These are phyloP conservation scores for Colletotrichum cordylinicola DNA, from an alignment of 2,329 filamentous ascomycete species.

Conservation along the genomic window DNA sequence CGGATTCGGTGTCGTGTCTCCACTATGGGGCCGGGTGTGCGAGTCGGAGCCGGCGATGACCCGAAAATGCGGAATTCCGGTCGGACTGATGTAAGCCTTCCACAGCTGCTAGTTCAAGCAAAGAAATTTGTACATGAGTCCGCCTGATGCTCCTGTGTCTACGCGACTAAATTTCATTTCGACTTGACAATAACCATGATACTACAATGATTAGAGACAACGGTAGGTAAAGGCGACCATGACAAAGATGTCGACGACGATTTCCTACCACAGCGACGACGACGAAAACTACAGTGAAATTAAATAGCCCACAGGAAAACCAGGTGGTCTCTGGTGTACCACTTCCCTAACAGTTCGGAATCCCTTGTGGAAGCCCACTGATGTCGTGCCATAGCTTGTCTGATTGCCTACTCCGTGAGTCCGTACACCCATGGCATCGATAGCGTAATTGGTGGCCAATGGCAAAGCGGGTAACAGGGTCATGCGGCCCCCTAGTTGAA, in stretches of 20 bases:
- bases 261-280: background rate
- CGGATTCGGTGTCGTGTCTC: background rate
- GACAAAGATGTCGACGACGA: background rate
- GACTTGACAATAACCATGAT: background rate
- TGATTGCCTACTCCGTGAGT: background rate
- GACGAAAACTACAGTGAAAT: background rate
- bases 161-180: background rate
- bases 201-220: background rate
- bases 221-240: background rate
- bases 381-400: background rate
- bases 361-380: background rate
- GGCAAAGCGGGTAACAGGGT: background rate
- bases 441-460: background rate
- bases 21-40: background rate
- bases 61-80: background rate
- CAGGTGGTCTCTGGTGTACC: background rate
- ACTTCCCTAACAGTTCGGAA: background rate
- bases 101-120: background rate
- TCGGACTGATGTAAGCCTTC: background rate
- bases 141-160: background rate
- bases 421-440: background rate
- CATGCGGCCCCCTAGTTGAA: background rate
- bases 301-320: background rate
- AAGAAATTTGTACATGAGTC: background rate
- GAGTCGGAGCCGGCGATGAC: background rate